Base-by-base conservation (phyloP, 352 stramenopile species). In the Halophytophthora polymorphica region DNA sequence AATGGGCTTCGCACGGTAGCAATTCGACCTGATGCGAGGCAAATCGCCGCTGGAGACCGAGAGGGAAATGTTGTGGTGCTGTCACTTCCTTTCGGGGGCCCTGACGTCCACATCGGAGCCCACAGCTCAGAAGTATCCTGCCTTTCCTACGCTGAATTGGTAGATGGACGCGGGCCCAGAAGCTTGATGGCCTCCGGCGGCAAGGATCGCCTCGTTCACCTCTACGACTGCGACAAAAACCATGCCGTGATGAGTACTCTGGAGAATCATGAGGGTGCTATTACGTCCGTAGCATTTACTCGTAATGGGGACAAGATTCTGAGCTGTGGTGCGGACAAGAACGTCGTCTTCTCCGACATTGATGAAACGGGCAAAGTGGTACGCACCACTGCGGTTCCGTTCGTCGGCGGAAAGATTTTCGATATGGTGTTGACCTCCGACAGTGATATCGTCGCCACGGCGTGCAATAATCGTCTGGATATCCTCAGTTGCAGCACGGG, bases 401-500 rank as follows among this genome's bases (percentile, higher is more conserved):
- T 85, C 21, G 49, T 33, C 2, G 64, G 64, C n/a, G 83, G 85
- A 17, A 90, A 93, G 44, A 65, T 96, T 19, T 89, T 83, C 45
- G 84, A 86, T 23, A 72, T 94, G 34, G 65, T 77, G 15, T 43
- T 97, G 33, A 74, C 88, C 0, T 75, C 71, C 1, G 86, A 88
- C 42, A 76, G 78, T 42, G 75, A 95, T 23, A 73, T 67, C 23
- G 36, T 93, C 14, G 50, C 95, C 11, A 85, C 77, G 7, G 68
- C 66, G 10, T 79, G 87, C 42, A 90, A 93, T 52, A 95, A 95
- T 49, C 75, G 75, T 5, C 59, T 97, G 2, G 78, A 96, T 54
- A 56, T 97, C 12, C 53, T 90, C 35, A 78, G 50, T 19, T 43
- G 94, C 25, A 67, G 33, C 17, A 83, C 73, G 35, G 69, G 74